Evolutionary conservation across 176 grass and related monocot species (phyloP).

Genomic region (Cenchrus fungigraminus): DNA sequence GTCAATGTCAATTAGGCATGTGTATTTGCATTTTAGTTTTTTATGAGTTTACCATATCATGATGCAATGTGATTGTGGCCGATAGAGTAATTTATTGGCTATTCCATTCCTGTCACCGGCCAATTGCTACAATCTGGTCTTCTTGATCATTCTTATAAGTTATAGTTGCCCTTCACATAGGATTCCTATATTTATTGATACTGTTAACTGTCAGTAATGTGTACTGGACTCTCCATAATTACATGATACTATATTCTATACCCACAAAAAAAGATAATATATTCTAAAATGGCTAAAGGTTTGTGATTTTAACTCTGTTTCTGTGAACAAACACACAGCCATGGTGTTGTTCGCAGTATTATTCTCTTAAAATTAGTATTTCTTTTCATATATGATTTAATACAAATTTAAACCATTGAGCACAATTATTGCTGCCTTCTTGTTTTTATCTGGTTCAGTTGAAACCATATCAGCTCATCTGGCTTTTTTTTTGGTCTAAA

Average conservation of each 20-base stretch:
- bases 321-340: neutral
- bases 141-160: conserved; percentile 25
- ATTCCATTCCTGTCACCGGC: neutral
- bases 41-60: conserved; percentile 14
- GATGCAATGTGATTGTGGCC: neutral
- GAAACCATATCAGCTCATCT: conserved; percentile 29
- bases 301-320: conserved; percentile 1
- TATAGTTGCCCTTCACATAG: conserved; percentile 22
- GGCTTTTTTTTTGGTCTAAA: conserved; percentile 14
- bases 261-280: too few relatives aligned
- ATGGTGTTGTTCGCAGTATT: neutral
- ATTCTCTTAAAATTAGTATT: conserved; percentile 1
- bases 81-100: conserved; percentile 9
- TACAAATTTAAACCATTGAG: neutral
- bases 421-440: conserved; percentile 1
- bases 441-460: conserved; percentile 5
- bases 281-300: neutral
- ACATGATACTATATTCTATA: neutral
- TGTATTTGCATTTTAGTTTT: conserved; percentile 22
- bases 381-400: conserved; percentile 26
- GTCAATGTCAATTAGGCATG: conserved; percentile 3
- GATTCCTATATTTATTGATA: neutral
- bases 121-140: neutral
- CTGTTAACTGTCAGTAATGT: neutral
- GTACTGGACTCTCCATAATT: neutral